Evolutionary conservation across 2,329 filamentous ascomycete genomes (phyloP), one percentile per base, ranked within the genome.

Genomic region (Verticillium dahliae): DNA sequence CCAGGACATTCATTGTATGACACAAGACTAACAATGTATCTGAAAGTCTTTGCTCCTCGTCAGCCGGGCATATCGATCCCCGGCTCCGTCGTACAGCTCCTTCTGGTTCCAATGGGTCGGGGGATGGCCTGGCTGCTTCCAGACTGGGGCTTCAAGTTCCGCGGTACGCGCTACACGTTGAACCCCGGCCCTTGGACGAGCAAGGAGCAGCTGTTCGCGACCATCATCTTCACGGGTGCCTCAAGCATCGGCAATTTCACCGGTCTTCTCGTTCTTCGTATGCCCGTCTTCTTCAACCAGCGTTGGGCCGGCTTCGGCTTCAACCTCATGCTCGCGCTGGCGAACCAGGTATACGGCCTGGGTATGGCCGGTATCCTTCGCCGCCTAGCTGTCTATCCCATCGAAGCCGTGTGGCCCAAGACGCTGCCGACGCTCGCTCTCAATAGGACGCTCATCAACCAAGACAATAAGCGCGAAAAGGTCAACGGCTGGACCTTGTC

Each of bases 61-160:
- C 33, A n/a, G 45, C 31, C 15, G 6, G n/a, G n/a, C 6, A 57
- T 18, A 73, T 71, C 65, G 45, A 63, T 76, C 6, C 69, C 67
- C 59, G 70, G 73, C 6, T 69, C 71, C 9, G 76, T 78, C 6
- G 75, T 77, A 58, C 79, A 81, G 67, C 77, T 81, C 52, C 69
- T 81, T 3, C 72, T 81, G 0, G 81, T 73, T 4, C 18, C 81
- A 81, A 0, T 74, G 79, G 22, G 81, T 76, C 5, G 77, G 77
- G 52, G 69, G 7, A 71, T 81, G 38, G 79, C 78, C 13, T 74
- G 66, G 50, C 64, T 73, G 14, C 66, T 84, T 0, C 81, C 81
- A 0, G 75, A 78, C 59, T 79, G 76, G 72, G 75, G 77, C 4
- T 62, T 83, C 61, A 77, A 72, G 0, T 59, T 81, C 5, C 72